Conservation (phyloP, 441 rosid genomes). For the Gossypium laxum region DNA sequence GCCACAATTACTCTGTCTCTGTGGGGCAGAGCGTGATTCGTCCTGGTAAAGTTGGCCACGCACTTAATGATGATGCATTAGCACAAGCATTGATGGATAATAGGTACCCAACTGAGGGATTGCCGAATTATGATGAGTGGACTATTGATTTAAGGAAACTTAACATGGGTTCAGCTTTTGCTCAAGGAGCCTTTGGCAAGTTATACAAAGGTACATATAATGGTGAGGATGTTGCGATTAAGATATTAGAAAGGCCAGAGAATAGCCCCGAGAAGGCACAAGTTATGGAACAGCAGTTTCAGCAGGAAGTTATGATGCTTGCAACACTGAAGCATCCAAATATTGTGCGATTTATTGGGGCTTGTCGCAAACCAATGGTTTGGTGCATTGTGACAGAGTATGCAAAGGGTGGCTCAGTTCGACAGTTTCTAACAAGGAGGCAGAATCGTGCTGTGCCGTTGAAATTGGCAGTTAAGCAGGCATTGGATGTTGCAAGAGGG, state of each 20-base stretch:
- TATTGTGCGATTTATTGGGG: constrained; percentile 86
- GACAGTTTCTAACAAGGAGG: constrained; percentile 71
- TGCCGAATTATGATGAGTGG: constrained; percentile 74
- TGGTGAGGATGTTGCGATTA: constrained; percentile 86
- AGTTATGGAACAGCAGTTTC: constrained; percentile 87
- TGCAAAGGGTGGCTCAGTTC: constrained; percentile 89
- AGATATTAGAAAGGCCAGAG: constrained; percentile 80
- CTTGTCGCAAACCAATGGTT: constrained; percentile 77
- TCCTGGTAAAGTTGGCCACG: constrained; percentile 62
- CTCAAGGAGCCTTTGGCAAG: constrained; percentile 95
- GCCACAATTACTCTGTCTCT: constrained; percentile 40
- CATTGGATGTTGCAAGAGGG: constrained; percentile 87
- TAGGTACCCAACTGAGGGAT: constrained; percentile 56
- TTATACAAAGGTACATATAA: constrained; percentile 81
- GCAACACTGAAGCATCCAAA: constrained; percentile 75
- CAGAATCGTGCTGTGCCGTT: constrained; percentile 74
- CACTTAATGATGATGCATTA: constrained; percentile 70
- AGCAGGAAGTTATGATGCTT: constrained; percentile 94
- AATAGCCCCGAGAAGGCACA: constrained; percentile 57
- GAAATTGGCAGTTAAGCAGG: constrained; percentile 87
- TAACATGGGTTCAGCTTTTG: constrained; percentile 82
- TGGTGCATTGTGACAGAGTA: constrained; percentile 96
- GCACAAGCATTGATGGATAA: constrained; percentile 76
- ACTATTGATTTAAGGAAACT: constrained; percentile 83
- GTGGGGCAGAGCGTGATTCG: constrained; percentile 67